Evolutionary conservation across 2,329 filamentous ascomycete genomes (phyloP).

Genomic region (Penicillium sp.): DNA sequence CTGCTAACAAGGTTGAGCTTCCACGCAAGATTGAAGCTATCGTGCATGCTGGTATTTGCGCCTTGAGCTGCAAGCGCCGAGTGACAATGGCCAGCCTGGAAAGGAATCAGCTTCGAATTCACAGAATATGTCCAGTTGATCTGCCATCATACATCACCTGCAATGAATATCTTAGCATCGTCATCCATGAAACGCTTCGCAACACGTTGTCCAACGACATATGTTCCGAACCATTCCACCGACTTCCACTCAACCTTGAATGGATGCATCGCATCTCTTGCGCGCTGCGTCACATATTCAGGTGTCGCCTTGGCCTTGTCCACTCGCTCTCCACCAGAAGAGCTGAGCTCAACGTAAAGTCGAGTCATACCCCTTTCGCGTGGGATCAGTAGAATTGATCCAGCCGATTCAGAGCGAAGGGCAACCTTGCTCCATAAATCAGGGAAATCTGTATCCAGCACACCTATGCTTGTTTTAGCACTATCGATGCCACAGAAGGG

Average conservation of each 20-base stretch:
- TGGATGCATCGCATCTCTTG: slow-evolving; percentile 47
- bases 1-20: slow-evolving; percentile 33
- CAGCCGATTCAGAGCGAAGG: slow-evolving; percentile 65
- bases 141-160: slow-evolving; percentile 45
- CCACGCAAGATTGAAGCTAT: slow-evolving; percentile 39
- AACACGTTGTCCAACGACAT: slow-evolving; percentile 53
- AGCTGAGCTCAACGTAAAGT: slow-evolving; percentile 50
- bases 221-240: slow-evolving; percentile 53
- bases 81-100: slow-evolving; percentile 33
- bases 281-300: slow-evolving; percentile 66
- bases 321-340: slow-evolving; percentile 26
- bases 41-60: slow-evolving; percentile 40
- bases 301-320: slow-evolving; percentile 50
- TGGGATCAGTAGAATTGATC: slow-evolving; percentile 73
- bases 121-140: neutral
- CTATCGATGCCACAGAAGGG: neutral
- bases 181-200: slow-evolving; percentile 48
- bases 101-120: neutral
- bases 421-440: slow-evolving; percentile 75
- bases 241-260: slow-evolving; percentile 48
- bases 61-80: slow-evolving; percentile 37
- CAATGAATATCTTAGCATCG: slow-evolving; percentile 48
- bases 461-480: slow-evolving; percentile 16
- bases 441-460: slow-evolving; percentile 69
- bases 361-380: slow-evolving; percentile 73